These are phyloP conservation scores for Orbilia blumenaviensis DNA, from an alignment of 2,329 filamentous ascomycete genomes.

Conservation along the genomic window DNA sequence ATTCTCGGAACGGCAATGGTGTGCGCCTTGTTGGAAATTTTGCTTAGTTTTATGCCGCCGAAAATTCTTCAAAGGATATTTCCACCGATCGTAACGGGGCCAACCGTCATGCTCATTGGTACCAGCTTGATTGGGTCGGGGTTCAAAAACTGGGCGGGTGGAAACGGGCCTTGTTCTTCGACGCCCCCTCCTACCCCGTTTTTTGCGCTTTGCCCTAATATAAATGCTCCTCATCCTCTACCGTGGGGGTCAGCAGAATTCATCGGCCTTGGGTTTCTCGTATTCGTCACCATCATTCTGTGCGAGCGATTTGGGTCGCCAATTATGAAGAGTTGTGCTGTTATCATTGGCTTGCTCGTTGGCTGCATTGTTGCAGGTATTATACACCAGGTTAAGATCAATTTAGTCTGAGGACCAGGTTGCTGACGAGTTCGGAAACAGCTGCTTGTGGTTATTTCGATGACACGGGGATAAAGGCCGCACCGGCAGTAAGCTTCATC, in stretches of 20 bases:
- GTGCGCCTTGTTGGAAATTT: constrained; percentile 73
- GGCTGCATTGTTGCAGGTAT: constrained; percentile 73
- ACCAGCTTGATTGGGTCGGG: constrained; percentile 70
- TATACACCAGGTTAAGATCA: background rate
- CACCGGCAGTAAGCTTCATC: constrained; percentile 73
- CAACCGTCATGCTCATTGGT: constrained; percentile 73
- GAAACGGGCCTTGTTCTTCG: constrained; percentile 68
- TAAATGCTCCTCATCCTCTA: constrained; percentile 69
- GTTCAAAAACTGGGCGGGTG: constrained; percentile 75
- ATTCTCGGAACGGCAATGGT: constrained; percentile 67
- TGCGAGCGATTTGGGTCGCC: constrained; percentile 74
- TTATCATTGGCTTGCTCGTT: constrained; percentile 72
- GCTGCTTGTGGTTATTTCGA: constrained; percentile 72
- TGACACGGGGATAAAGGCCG: constrained; percentile 66
- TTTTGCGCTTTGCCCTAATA: constrained; percentile 68
- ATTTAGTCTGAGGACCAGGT: background rate
- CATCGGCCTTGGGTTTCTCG: constrained; percentile 71
- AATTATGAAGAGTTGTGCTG: constrained; percentile 74
- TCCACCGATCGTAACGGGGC: constrained; percentile 74
- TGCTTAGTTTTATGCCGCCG: constrained; percentile 72
- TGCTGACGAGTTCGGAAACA: background rate
- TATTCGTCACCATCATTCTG: constrained; percentile 74
- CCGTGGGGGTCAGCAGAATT: constrained; percentile 81
- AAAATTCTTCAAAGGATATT: constrained; percentile 71
- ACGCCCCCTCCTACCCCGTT: constrained; percentile 65